These are phyloP conservation scores for Verticillium alfalfae DNA, from an alignment of 2,329 filamentous ascomycete genomes.

Conservation along the genomic window DNA sequence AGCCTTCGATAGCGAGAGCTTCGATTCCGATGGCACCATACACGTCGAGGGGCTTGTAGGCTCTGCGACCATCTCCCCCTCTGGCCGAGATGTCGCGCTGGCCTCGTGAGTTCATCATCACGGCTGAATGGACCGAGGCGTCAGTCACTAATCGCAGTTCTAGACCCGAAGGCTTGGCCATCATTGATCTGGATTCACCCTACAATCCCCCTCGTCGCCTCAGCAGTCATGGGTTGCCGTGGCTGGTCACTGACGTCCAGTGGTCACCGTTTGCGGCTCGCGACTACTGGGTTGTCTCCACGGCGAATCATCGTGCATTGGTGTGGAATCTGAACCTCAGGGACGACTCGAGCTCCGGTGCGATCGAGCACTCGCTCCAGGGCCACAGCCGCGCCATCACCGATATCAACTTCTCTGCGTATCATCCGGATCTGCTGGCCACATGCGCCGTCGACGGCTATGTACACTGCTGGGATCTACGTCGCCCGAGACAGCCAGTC, in stretches of 20 bases:
- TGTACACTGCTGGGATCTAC: constrained; percentile 87
- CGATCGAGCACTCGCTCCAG: constrained; percentile 82
- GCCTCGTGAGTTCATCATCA: constrained; percentile 56
- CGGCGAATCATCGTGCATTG: constrained; percentile 87
- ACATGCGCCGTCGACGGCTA: constrained; percentile 92
- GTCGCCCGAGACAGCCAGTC: constrained; percentile 65
- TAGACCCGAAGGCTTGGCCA: constrained; percentile 77
- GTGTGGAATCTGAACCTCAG: constrained; percentile 87
- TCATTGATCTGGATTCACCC: constrained; percentile 86
- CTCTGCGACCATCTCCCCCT: constrained; percentile 88
- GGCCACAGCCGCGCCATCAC: constrained; percentile 83
- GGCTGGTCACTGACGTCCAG: constrained; percentile 92
- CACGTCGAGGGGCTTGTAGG: constrained; percentile 77
- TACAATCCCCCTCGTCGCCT: constrained; percentile 82
- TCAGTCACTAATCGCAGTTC: not conserved
- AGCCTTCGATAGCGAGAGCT: constrained; percentile 81
- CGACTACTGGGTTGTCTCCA: constrained; percentile 91
- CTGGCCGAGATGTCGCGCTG: constrained; percentile 82
- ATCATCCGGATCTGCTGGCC: constrained; percentile 82
- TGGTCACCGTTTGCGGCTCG: constrained; percentile 90
- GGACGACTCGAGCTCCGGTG: constrained; percentile 63
- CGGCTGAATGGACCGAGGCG: not conserved
- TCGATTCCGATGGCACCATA: constrained; percentile 78
- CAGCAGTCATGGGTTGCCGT: constrained; percentile 76
- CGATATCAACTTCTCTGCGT: constrained; percentile 92